These are phyloP conservation scores for Amaranthus tricolor DNA, from an alignment of 179 eudicot species.

Conservation along the genomic window DNA sequence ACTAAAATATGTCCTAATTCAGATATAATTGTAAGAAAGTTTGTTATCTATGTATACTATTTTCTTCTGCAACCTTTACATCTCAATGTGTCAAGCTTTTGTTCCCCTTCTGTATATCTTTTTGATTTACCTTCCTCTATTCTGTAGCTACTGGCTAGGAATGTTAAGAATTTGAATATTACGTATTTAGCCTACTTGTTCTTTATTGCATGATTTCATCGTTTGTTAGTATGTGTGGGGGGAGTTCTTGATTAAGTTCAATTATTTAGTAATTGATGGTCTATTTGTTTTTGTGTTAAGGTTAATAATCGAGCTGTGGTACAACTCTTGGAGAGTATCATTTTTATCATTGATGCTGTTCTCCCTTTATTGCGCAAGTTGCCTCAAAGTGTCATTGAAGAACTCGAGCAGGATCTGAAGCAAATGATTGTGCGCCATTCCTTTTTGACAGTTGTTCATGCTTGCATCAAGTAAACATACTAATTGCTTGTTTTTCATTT, in stretches of 20 bases:
- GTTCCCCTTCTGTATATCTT: background rate
- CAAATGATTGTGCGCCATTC: conserved; percentile 98
- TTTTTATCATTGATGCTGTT: conserved; percentile 80
- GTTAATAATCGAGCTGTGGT: conserved; percentile 79
- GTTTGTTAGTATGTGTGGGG: background rate
- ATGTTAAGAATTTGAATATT: background rate
- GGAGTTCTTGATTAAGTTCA: background rate
- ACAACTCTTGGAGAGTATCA: conserved; percentile 77
- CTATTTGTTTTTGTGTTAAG: conserved; percentile 41
- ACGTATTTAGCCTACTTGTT: background rate
- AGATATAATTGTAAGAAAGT: background rate
- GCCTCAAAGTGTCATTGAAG: conserved; percentile 75
- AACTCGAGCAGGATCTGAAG: conserved; percentile 95
- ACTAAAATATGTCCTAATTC: background rate
- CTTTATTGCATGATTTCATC: background rate
- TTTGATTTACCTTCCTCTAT: background rate
- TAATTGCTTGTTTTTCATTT: conserved; percentile 12
- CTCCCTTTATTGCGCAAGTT: conserved; percentile 86
- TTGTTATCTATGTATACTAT: background rate
- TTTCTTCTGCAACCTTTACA: background rate
- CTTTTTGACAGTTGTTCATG: conserved; percentile 94
- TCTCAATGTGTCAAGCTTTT: background rate
- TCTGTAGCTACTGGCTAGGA: background rate
- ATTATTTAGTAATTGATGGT: conserved; percentile 9
- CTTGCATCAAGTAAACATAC: conserved; percentile 82